phyloP scores from a whole-genome alignment of 2,329 filamentous ascomycete genomes.

The Cylindrodendrum hubeiense region DNA sequence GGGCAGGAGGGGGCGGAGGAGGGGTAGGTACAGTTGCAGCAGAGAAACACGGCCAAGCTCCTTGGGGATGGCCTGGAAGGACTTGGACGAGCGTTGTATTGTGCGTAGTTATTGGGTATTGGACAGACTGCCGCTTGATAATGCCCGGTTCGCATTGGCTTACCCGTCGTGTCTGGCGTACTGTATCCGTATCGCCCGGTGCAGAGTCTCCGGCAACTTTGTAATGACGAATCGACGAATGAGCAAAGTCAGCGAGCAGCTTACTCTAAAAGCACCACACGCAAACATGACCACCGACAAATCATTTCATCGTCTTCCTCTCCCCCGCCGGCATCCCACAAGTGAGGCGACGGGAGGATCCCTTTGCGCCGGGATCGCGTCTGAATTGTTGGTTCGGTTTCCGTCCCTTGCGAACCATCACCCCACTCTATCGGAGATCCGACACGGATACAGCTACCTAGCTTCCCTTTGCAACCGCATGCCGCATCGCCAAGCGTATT shows the following conservation, averaged over 20 bases:
- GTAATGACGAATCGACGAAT: no score
- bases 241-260: neutral
- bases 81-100: no score
- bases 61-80: neutral
- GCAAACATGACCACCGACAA: neutral
- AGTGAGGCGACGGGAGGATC: neutral
- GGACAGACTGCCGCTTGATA: neutral
- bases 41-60: neutral
- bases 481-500: neutral
- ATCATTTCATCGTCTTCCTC: neutral
- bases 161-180: neutral
- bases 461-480: neutral
- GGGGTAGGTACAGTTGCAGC: neutral
- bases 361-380: neutral
- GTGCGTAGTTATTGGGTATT: neutral
- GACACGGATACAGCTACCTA: neutral
- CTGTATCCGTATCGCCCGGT: neutral
- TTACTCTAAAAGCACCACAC: neutral
- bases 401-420: neutral
- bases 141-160: neutral
- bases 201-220: neutral
- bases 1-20: neutral
- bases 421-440: slow-evolving; percentile 3
- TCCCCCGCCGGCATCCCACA: neutral
- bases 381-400: neutral